Percentiles rank a stretch among this genome's conserved stretches.
Conservation (phyloP, 805 yeast species). For the Schwanniomyces yamadae region DNA sequence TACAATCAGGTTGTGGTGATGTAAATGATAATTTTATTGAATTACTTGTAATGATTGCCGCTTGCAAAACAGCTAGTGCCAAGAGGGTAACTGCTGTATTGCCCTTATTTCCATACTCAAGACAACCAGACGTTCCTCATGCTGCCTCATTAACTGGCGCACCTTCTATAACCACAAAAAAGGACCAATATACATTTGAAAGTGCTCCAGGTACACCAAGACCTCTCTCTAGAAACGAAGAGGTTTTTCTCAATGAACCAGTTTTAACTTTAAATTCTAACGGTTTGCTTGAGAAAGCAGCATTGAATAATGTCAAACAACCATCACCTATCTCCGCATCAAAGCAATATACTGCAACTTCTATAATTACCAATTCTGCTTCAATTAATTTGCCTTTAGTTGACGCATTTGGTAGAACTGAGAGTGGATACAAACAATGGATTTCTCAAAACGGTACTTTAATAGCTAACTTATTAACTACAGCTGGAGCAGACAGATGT, state of each 20-base stretch:
- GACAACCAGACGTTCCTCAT: constrained; percentile 94
- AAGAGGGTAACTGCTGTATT: constrained; percentile 84
- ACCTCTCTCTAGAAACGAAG: constrained; percentile 26
- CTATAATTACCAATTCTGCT: constrained; percentile 33
- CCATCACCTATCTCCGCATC: constrained; percentile 7
- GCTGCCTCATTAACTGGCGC: constrained; percentile 65
- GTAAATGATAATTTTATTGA: constrained; percentile 88
- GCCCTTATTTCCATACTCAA: constrained; percentile 91
- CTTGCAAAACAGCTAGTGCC: constrained; percentile 90
- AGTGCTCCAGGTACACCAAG: constrained; percentile 54
- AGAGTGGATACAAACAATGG: constrained; percentile 87
- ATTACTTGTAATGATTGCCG: constrained; percentile 79
- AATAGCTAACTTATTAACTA: constrained; percentile 79
- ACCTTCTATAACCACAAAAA: constrained; percentile 44
- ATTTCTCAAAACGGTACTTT: constrained; percentile 93
- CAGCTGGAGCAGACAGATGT: constrained; percentile 95
- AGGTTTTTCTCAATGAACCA: constrained; percentile 10
- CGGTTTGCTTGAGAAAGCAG: constrained; percentile 10
- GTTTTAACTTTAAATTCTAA: constrained; percentile 6
- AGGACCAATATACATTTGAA: constrained; percentile 46
- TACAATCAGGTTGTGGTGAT: constrained; percentile 84
- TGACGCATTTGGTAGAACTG: constrained; percentile 41
- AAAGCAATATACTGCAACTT: constrained; percentile 16
- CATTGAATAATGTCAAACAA: constrained; percentile 9
- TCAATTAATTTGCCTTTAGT: constrained; percentile 31